Evolutionary conservation across 192 early-diverging fungal species (phyloP), one percentile per base, ranked within the genome.

Genomic region (Backusella psychrophila): DNA sequence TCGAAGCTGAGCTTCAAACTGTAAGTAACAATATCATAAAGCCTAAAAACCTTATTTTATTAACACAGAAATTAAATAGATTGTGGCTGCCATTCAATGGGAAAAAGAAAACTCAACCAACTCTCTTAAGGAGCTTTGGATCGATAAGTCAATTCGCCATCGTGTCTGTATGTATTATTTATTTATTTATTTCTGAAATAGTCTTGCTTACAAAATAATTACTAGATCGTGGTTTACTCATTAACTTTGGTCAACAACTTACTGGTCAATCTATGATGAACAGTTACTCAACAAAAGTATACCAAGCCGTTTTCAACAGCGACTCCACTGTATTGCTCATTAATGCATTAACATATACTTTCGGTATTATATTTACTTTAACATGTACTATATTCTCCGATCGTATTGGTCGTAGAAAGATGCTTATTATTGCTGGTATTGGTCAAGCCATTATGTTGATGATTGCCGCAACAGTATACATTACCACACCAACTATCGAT

Each of bases 171-270:
- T 39, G 68, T 69, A 41, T 34, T 19, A 33, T 3, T 35, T 29
- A 7, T 11, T 21, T 38, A 4, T 11, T 39, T 36, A n/a, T 69
- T n/a, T n/a, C 21, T 38, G 15, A 38, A 21, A 19, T n/a, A 69
- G n/a, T 69, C 23, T 42, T 69, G 56, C n/a, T 36, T 26, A 69
- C 34, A 69, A 23, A 38, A 36, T n/a, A 26, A 41, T 69, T 63
- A 63, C 12, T 36, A 69, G 26, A 65, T 49, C 38, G 71, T 29
- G 76, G 76, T 66, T 70, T 77, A 15, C 36, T 71, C n/a, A 77
- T 77, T 26, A 77, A 77, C 69, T 77, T 77, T 77, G 76, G 76
- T 29, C 76, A 77, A 36, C 76, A 77, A 71, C 35, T 77, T 36
- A 77, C 76, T 49, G 76, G 76, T 71, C 76, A 77, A 71, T 67